phyloP scores from a whole-genome alignment of 2,329 filamentous ascomycete species.

The Aureobasidium sp. region DNA sequence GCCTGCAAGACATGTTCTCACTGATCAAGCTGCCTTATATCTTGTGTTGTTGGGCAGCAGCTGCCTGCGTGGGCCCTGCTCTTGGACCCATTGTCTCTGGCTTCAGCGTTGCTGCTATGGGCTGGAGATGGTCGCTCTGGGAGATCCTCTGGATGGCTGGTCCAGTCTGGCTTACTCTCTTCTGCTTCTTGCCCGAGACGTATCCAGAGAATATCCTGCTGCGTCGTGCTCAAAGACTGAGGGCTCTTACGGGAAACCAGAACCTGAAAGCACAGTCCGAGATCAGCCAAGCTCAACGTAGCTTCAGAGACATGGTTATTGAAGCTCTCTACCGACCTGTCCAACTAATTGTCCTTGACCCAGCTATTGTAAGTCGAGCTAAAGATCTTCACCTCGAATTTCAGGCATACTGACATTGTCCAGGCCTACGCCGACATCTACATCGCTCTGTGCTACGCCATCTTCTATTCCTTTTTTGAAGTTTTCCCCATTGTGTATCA shows the following conservation, averaged over 20 bases:
- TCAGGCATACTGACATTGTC: constrained; percentile 21
- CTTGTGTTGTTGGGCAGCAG: constrained; percentile 53
- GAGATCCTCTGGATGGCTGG: constrained; percentile 57
- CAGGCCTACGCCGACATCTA: constrained; percentile 37
- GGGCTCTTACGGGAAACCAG: constrained; percentile 49
- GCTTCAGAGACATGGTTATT: constrained; percentile 38
- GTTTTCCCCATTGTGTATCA: neutral
- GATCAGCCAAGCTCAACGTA: constrained; percentile 50
- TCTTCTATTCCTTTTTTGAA: constrained; percentile 52
- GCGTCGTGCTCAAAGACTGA: constrained; percentile 51
- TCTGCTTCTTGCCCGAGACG: constrained; percentile 58
- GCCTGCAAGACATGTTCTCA: constrained; percentile 53
- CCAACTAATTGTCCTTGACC: constrained; percentile 50
- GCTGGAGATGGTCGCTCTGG: constrained; percentile 59
- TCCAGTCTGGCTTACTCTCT: constrained; percentile 54
- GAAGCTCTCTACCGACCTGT: constrained; percentile 55
- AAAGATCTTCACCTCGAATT: neutral
- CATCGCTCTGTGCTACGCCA: constrained; percentile 37
- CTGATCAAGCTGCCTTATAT: constrained; percentile 51
- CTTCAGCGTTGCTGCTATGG: constrained; percentile 50
- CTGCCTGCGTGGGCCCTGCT: constrained; percentile 45
- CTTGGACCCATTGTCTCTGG: constrained; percentile 56
- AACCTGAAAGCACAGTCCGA: constrained; percentile 55
- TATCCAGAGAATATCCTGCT: constrained; percentile 52
- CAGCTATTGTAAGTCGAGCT: constrained; percentile 41